These are phyloP conservation scores for Trichoderma lentiforme DNA, from an alignment of 2,329 filamentous ascomycete genomes.

Conservation along the genomic window DNA sequence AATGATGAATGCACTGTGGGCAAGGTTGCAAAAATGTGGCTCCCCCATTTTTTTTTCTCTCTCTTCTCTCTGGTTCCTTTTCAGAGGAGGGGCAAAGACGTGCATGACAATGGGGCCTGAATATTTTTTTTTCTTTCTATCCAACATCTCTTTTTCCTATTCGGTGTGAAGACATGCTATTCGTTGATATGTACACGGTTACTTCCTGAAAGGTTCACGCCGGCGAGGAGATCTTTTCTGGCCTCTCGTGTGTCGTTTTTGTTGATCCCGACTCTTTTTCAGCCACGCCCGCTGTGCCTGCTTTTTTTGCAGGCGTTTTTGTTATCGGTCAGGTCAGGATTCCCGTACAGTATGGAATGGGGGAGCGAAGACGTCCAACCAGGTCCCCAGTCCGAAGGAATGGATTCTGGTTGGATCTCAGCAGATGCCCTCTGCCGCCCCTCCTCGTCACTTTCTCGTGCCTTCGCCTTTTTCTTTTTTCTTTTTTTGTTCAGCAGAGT, in stretches of 20 bases:
- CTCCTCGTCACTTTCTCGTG: background rate
- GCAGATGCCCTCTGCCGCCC: background rate
- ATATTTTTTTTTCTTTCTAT: background rate
- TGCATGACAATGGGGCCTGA: constrained; percentile 15
- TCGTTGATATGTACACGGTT: background rate
- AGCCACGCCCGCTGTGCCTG: background rate
- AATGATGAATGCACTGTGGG: constrained; percentile 7
- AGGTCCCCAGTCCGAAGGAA: background rate
- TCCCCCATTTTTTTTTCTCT: background rate
- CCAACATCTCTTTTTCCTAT: background rate
- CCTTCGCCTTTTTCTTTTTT: background rate
- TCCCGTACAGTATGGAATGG: background rate
- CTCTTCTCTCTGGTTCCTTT: background rate
- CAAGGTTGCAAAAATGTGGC: background rate
- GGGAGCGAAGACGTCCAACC: background rate
- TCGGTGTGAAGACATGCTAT: background rate
- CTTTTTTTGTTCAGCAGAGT: background rate
- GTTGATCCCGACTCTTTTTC: background rate
- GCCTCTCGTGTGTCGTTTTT: background rate
- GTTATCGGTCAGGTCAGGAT: background rate
- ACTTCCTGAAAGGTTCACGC: background rate
- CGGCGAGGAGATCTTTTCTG: background rate
- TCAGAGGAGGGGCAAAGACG: background rate
- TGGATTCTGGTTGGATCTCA: background rate
- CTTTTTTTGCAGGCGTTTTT: background rate